Evolutionary conservation across 2,329 filamentous ascomycete species (phyloP).

Genomic region (Colletotrichum sp.): DNA sequence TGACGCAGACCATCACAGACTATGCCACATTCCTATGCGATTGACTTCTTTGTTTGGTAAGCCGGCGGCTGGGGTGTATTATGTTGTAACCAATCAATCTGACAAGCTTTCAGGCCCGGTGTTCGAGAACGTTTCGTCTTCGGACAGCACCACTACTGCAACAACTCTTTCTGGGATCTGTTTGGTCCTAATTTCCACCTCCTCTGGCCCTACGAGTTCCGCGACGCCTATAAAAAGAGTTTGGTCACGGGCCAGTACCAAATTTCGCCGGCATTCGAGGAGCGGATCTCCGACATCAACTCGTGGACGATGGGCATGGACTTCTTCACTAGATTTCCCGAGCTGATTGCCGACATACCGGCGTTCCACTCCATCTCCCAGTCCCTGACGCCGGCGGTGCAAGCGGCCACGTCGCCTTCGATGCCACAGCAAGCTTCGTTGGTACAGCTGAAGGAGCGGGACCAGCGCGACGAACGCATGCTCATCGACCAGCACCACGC

Average conservation of each 20-base stretch:
- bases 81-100: background rate
- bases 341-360: conserved; percentile 35
- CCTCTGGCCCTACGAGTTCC: conserved; percentile 28
- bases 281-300: conserved; percentile 30
- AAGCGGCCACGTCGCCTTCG: background rate
- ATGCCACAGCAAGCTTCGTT: conserved; percentile 5
- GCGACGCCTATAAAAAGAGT: conserved; percentile 30
- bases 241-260: conserved; percentile 27
- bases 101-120: conserved; percentile 26
- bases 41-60: conserved; percentile 36
- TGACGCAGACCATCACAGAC: conserved; percentile 29
- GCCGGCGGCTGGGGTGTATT: background rate
- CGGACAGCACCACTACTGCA: conserved; percentile 32
- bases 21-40: conserved; percentile 31
- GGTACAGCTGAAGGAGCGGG: background rate
- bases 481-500: background rate
- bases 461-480: background rate
- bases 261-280: conserved; percentile 28
- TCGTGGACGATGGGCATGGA: conserved; percentile 32
- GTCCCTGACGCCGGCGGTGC: background rate
- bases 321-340: conserved; percentile 30
- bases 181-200: conserved; percentile 26
- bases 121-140: conserved; percentile 34
- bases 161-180: conserved; percentile 32
- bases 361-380: background rate